Percentiles rank a stretch among this genome's conserved stretches.
Evolutionary conservation across 2,329 filamentous ascomycete species (phyloP).

Genomic region (Talaromyces funiculosus): DNA sequence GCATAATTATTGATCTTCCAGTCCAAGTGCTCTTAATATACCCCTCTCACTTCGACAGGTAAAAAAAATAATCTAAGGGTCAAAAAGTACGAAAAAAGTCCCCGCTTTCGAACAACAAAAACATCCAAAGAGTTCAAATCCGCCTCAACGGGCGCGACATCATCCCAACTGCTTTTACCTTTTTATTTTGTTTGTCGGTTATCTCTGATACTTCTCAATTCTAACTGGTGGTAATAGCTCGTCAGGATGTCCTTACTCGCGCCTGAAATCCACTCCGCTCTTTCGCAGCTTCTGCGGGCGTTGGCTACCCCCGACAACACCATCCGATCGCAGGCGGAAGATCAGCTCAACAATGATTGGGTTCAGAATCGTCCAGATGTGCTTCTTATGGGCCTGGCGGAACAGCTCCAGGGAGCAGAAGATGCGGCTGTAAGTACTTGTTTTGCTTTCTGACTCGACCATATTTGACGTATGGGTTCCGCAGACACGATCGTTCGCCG

Average conservation of each 20-base stretch:
- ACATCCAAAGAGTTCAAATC: conserved; percentile 5
- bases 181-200: conserved; percentile 17
- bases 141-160: conserved; percentile 14
- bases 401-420: conserved; percentile 77
- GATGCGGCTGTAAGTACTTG: conserved; percentile 60
- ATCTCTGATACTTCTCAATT: not conserved
- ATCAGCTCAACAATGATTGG: conserved; percentile 88
- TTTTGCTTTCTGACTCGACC: not conserved
- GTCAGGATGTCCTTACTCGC: conserved; percentile 75
- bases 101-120: conserved; percentile 23
- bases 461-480: not conserved
- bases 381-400: conserved; percentile 86
- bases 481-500: conserved; percentile 82
- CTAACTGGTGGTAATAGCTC: conserved; percentile 20
- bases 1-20: conserved; percentile 3
- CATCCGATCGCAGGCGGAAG: conserved; percentile 78
- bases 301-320: conserved; percentile 86
- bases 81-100: conserved; percentile 9
- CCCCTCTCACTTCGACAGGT: not conserved
- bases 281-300: conserved; percentile 78
- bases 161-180: conserved; percentile 1
- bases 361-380: conserved; percentile 73
- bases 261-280: conserved; percentile 74
- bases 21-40: not conserved
- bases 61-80: conserved; percentile 1